Conservation (phyloP, 176 grass and related monocot genomes). For the Zoysia pacifica region DNA sequence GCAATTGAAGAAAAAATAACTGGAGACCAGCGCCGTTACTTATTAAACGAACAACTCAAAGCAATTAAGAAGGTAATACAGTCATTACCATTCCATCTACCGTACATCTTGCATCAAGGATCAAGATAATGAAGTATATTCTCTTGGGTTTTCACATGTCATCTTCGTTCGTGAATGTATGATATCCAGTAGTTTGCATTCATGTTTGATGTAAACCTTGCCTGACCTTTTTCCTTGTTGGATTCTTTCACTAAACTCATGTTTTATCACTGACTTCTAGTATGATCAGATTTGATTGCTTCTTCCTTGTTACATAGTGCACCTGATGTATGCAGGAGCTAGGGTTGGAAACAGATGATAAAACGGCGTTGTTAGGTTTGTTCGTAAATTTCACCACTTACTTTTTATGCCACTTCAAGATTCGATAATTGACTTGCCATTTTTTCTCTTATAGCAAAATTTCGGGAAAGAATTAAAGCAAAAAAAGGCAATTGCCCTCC, state of each 20-base stretch:
- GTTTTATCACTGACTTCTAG: slow-evolving; percentile 5
- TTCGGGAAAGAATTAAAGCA: slow-evolving; percentile 83
- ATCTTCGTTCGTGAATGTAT: not conserved
- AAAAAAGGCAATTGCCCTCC: slow-evolving; percentile 85
- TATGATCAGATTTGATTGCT: slow-evolving; percentile 18
- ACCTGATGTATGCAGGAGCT: slow-evolving; percentile 61
- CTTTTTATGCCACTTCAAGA: not conserved
- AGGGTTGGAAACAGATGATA: slow-evolving; percentile 97
- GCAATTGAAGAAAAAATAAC: slow-evolving; percentile 99
- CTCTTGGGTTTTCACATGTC: not conserved
- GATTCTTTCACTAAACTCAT: slow-evolving; percentile 4
- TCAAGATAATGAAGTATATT: slow-evolving; percentile 12
- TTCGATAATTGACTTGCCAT: slow-evolving; percentile 12
- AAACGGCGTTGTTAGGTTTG: slow-evolving; percentile 95
- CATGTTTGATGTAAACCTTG: not conserved
- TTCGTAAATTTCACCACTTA: slow-evolving; percentile 34
- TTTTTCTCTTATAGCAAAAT: slow-evolving; percentile 68
- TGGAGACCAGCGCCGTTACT: slow-evolving; percentile 92
- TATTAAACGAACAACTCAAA: slow-evolving; percentile 98
- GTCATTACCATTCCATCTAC: not conserved
- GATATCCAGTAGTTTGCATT: not conserved
- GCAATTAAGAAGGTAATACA: slow-evolving; percentile 90
- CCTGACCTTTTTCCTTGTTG: not conserved
- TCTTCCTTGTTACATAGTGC: not conserved
- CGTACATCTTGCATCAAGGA: slow-evolving; percentile 7